Evolutionary conservation across 164 flowering plant genomes (phyloP), one percentile per base, ranked within the genome.

Genomic region (Santalum album): DNA sequence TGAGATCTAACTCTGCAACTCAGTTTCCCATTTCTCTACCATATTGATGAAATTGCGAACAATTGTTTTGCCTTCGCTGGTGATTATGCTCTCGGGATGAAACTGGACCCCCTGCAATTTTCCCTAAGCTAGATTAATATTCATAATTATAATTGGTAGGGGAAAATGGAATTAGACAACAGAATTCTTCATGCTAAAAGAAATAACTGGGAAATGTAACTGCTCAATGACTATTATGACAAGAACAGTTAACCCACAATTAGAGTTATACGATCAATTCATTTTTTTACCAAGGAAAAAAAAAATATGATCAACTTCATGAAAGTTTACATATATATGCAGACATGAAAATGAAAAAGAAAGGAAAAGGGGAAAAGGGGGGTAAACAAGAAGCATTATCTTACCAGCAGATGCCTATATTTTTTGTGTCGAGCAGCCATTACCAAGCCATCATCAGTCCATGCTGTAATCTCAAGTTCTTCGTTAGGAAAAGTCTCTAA

Each of bases 381-480:
- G 21, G 12, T 43, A 43, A n/a, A n/a, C n/a, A n/a, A n/a, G 39
- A 50, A 25, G 0, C 24, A 36, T 35, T n/a, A 49, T 45, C 56
- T 55, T 59, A 88, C 98, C 90, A 77, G 95, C 11, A 89, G 60
- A 69, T 84, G 77, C 74, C 32, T 74, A 55, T 75, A 82, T 29
- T 70, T 72, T 59, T 73, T 92, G 68, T 92, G 99, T 19, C 89
- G 82, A 51, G 85, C 90, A 62, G 99, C 99, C 99, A 92, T 92
- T 46, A 87, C 58, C 57, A 87, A 61, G 19, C 96, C 96, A 75
- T 92, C 96, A 43, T 82, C 95, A 1, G 90, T 92, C 99, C 95
- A 82, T 53, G 99, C 96, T 7, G 99, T 87, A 42, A 89, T 58
- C 72, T 92, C 96, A 18, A 92, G 96, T 58, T 25, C 75, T 34